Percentiles rank a stretch among this genome's conserved stretches.
Conservation (phyloP, 345 rosid species). For the Eucalyptus pauciflora region DNA sequence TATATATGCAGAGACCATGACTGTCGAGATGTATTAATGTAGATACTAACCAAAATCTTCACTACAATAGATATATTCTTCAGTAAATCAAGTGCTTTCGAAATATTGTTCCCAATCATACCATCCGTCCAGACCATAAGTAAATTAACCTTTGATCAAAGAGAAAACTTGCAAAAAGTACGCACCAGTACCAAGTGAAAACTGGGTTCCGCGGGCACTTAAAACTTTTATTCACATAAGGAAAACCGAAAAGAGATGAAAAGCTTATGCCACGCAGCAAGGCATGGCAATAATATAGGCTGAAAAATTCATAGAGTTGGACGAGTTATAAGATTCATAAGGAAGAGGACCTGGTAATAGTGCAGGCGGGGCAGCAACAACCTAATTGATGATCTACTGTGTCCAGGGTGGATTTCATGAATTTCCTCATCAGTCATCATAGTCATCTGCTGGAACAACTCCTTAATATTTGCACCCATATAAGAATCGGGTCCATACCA, state of each 20-base stretch:
- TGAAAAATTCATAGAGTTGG: background rate
- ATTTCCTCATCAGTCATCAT: constrained; percentile 90
- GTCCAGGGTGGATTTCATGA: constrained; percentile 59
- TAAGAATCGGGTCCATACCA: constrained; percentile 98
- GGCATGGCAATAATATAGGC: background rate
- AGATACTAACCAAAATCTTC: background rate
- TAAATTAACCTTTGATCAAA: background rate
- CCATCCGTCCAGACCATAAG: background rate
- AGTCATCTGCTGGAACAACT: constrained; percentile 80
- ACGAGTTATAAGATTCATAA: background rate
- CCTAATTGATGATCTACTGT: constrained; percentile 48
- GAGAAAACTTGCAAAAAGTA: background rate
- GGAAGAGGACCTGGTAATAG: constrained; percentile 52
- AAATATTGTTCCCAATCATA: background rate
- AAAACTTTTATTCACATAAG: background rate
- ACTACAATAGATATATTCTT: background rate
- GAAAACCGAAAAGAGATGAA: background rate
- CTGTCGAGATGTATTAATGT: background rate
- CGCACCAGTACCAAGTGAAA: background rate
- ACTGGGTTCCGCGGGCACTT: background rate
- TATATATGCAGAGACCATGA: background rate
- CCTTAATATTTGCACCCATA: constrained; percentile 94
- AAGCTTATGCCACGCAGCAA: background rate
- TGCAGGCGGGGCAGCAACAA: constrained; percentile 63
- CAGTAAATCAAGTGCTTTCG: background rate